Evolutionary conservation across 179 eudicot genomes (phyloP).

Genomic region (Silene coronaria): DNA sequence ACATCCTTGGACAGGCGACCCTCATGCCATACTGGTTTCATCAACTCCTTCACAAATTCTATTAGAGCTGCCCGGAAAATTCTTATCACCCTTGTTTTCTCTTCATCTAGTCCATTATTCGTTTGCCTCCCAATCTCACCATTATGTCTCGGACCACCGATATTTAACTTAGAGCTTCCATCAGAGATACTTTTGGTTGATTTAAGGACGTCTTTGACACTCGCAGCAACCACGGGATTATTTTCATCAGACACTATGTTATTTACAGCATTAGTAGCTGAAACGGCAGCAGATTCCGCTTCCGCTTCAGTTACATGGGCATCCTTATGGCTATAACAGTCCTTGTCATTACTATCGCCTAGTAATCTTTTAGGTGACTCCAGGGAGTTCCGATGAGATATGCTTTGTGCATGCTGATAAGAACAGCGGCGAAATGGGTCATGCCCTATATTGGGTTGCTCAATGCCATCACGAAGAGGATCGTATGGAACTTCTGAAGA

Average conservation of each 20-base stretch:
- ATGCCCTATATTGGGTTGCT: constrained; percentile 34
- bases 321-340: constrained; percentile 28
- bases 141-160: constrained; percentile 24
- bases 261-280: constrained; percentile 37
- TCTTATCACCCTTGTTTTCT: constrained; percentile 56
- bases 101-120: constrained; percentile 33
- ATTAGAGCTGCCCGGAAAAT: constrained; percentile 70
- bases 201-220: constrained; percentile 37
- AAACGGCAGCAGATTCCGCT: constrained; percentile 43
- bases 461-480: constrained; percentile 65
- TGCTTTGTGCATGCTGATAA: constrained; percentile 24
- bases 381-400: constrained; percentile 24
- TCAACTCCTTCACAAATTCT: constrained; percentile 69
- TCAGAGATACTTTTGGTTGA: constrained; percentile 25
- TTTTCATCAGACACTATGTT: constrained; percentile 35
- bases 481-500: constrained; percentile 51
- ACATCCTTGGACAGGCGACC: constrained; percentile 83
- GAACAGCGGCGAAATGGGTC: constrained; percentile 29
- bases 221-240: constrained; percentile 31
- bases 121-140: constrained; percentile 38
- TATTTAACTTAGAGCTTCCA: constrained; percentile 23
- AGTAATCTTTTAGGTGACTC: constrained; percentile 24
- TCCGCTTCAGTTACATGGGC: constrained; percentile 40
- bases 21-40: constrained; percentile 78
- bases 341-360: constrained; percentile 26